Evolutionary conservation across 1,284 basidiomycete species (phyloP), one percentile per base, ranked within the genome.

Genomic region (Ceratorhiza oryzae-sativae): DNA sequence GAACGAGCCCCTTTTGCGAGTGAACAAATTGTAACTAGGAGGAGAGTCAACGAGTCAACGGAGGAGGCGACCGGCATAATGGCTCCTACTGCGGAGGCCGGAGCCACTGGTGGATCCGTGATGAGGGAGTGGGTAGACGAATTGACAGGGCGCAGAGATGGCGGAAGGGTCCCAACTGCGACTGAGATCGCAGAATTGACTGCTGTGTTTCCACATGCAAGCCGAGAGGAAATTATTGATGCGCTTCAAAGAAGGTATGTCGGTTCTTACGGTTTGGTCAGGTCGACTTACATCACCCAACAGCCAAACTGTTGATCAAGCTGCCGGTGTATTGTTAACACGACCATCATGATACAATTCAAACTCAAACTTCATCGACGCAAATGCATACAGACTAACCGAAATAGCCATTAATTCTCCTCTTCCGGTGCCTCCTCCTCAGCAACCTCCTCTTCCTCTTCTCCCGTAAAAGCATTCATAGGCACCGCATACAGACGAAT

Each of bases 401-500:
- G 13, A 15, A 34, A 58, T 39, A 18, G 20, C 9, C 15, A 9
- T 67, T 53, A 72, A 32, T 62, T 59, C 30, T 72, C 77, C n/a
- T 75, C 77, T 42, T 71, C 75, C 20, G 42, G 58, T 15, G 41
- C 75, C 13, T 72, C 73, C 42, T 75, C 79, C 63, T 86, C 84
- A 5, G 78, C 79, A n/a, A 85, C 85, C 55, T 87, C 83, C 12
- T 83, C 86, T 12, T 87, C 86, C 9, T 88, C 87, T 72, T 86
- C 87, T 9, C 80, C 88, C 2, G 87, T 88, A 79, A 98, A 98
- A 41, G 95, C 90, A 74, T 89, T 88, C 78, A 89, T 83, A 10
- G 97, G 97, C 6, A 99, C 94, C 71, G 91, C 85, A 84, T 98
- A 99, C 61, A 99, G 83, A 72, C 95, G 91, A 80, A 99, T 90